Evolutionary conservation across 306 rosid genomes (phyloP), one percentile per base, ranked within the genome.

Genomic region (Gastrolobium bilobum): DNA sequence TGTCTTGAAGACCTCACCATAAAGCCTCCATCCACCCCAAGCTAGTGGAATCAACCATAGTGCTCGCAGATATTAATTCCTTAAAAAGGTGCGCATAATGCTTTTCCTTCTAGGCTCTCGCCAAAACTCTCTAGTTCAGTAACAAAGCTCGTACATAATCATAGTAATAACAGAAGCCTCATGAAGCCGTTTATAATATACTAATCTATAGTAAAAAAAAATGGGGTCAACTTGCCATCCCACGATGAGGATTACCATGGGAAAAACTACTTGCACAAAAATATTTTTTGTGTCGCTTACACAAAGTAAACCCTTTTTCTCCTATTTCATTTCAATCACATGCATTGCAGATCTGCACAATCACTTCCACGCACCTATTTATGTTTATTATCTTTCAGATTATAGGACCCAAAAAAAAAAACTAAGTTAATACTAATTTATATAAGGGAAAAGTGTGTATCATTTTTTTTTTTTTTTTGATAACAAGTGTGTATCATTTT

Each of bases 41-140:
- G 7, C 33, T 58, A 2, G 44, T 13, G 9, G 68, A 61, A 65
- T 34, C 50, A 58, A 33, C 66, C 66, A 59, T 59, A 33, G 53
- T 42, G 53, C 26, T 20, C 37, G n/a, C 72, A 29, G 5, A 44
- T 26, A 29, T 29, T 44, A 44, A 66, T 61, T 61, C 46, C 46
- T 15, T 13, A 3, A 35, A 35, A 61, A 42, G 33, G 6, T n/a
- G 15, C 37, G 13, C 13, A 62, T 13, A 7, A 38, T 38, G 13
- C 2, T n/a, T 7, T 62, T 62, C 5, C 10, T 6, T 35, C 67
- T 11, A 3, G n/a, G n/a, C n/a, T n/a, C n/a, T n/a, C n/a, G 48
- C 33, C 50, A n/a, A 38, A 56, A 63, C 47, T 39, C 48, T 37
- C 6, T 7, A 6, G 6, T 37, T 61, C 67, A 34, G 4, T n/a